These are phyloP conservation scores for Mimosa bimucronata DNA, from an alignment of 306 rosid species.

Conservation along the genomic window DNA sequence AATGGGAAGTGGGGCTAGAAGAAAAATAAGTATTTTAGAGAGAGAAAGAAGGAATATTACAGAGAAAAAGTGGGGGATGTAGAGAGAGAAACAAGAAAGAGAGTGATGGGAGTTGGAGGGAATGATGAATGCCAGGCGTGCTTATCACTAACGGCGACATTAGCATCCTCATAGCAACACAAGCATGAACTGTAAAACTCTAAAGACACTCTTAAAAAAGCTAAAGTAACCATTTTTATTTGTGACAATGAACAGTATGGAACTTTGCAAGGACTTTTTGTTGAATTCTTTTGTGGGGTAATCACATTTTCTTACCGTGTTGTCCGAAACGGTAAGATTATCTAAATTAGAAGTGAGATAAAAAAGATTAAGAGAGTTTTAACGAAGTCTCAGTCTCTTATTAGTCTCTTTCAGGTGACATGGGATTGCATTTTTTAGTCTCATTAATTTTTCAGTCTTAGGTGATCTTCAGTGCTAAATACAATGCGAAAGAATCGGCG, in stretches of 20 bases:
- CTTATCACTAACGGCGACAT: constrained; percentile 91
- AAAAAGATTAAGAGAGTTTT: neutral
- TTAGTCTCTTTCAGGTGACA: constrained; percentile 20
- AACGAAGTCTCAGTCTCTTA: neutral
- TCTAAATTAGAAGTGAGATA: neutral
- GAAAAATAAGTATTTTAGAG: constrained; percentile 48
- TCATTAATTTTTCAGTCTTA: neutral
- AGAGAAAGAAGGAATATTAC: constrained; percentile 46
- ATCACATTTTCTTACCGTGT: neutral
- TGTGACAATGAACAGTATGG: neutral
- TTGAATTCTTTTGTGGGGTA: neutral
- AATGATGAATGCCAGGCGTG: constrained; percentile 99
- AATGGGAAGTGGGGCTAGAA: constrained; percentile 49
- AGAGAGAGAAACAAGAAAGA: constrained; percentile 43
- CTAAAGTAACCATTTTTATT: neutral
- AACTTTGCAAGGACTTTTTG: constrained; percentile 3
- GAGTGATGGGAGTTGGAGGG: constrained; percentile 65
- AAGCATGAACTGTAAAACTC: constrained; percentile 66
- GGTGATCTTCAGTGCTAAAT: neutral
- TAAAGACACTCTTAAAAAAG: neutral
- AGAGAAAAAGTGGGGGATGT: constrained; percentile 37
- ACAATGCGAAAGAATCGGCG: neutral
- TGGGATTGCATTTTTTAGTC: neutral
- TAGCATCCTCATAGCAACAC: constrained; percentile 53
- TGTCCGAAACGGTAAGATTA: constrained; percentile 3